phyloP scores from a whole-genome alignment of 2,329 filamentous ascomycete species.

The Fusarium chlamydosporum region DNA sequence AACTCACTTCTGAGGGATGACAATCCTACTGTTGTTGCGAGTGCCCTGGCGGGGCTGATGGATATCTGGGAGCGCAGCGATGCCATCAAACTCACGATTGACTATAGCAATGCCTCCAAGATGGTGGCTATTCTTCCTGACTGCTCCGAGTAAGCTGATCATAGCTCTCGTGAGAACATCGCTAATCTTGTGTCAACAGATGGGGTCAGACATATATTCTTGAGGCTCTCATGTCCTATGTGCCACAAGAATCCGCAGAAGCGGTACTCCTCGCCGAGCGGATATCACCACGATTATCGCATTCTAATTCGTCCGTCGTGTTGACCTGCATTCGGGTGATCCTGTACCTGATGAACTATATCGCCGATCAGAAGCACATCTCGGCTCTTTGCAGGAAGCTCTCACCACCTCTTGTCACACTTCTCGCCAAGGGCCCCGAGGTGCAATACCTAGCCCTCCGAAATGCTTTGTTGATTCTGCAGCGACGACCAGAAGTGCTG shows the following conservation, averaged over 20 bases:
- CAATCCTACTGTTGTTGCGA: conserved; percentile 97
- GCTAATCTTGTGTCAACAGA: conserved; percentile 62
- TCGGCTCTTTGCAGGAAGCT: conserved; percentile 90
- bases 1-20: conserved; percentile 93
- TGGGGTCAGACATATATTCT: conserved; percentile 99
- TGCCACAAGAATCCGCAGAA: conserved; percentile 91
- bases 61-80: conserved; percentile 99
- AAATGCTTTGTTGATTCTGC: conserved; percentile 93
- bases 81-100: conserved; percentile 97
- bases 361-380: conserved; percentile 90
- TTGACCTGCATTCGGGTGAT: conserved; percentile 97
- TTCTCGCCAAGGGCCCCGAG: conserved; percentile 95
- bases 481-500: conserved; percentile 91
- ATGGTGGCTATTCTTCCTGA: conserved; percentile 97
- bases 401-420: conserved; percentile 92
- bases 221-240: conserved; percentile 97
- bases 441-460: conserved; percentile 97
- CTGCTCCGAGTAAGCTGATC: conserved; percentile 85
- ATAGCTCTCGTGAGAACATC: not conserved
- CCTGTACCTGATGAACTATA: conserved; percentile 99
- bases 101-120: conserved; percentile 97
- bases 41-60: conserved; percentile 89
- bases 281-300: conserved; percentile 93
- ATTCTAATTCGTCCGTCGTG: conserved; percentile 96
- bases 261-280: conserved; percentile 91